Percentiles rank a stretch among this genome's conserved stretches.
These are phyloP conservation scores for Aspergillus unguis DNA, from an alignment of 2,329 filamentous ascomycete genomes.

Conservation along the genomic window DNA sequence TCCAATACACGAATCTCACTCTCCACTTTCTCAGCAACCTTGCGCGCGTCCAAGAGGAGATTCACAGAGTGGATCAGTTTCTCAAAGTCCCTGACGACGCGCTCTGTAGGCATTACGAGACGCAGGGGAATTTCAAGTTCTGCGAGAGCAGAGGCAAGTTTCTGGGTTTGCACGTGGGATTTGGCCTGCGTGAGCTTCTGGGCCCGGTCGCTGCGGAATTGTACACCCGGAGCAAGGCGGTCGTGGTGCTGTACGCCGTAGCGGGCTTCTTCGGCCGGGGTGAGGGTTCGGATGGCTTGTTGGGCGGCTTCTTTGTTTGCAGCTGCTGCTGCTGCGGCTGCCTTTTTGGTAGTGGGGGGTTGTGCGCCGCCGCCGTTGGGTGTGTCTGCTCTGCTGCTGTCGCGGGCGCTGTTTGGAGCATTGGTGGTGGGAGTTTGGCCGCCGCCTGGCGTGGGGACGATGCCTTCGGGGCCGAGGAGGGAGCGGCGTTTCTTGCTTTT, in stretches of 20 bases:
- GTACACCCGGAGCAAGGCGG: conserved; percentile 77
- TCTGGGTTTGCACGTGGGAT: conserved; percentile 49
- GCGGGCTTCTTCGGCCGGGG: conserved; percentile 68
- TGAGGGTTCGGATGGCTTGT: conserved; percentile 66
- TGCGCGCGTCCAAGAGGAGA: conserved; percentile 46
- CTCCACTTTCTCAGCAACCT: conserved; percentile 47
- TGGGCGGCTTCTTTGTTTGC: conserved; percentile 31
- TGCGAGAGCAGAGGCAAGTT: conserved; percentile 46
- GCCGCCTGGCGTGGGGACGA: conserved; percentile 50
- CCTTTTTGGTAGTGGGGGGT: conserved; percentile 35
- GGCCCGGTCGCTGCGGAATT: conserved; percentile 70
- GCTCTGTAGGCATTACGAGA: conserved; percentile 50
- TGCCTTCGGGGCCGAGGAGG: conserved; percentile 59
- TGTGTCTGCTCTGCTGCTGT: conserved; percentile 38
- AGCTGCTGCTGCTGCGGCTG: conserved; percentile 39
- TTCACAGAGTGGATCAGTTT: conserved; percentile 48
- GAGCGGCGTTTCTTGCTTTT: conserved; percentile 86
- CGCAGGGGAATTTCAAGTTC: conserved; percentile 48
- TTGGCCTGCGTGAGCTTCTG: conserved; percentile 50
- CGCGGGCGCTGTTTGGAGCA: conserved; percentile 35
- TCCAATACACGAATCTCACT: conserved; percentile 48
- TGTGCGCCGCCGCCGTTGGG: conserved; percentile 26
- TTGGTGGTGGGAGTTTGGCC: conserved; percentile 49
- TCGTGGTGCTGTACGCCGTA: conserved; percentile 87
- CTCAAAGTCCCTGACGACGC: conserved; percentile 50